Base-by-base conservation (phyloP, 73 alveolate genomes). In the Blepharisma stoltei region DNA sequence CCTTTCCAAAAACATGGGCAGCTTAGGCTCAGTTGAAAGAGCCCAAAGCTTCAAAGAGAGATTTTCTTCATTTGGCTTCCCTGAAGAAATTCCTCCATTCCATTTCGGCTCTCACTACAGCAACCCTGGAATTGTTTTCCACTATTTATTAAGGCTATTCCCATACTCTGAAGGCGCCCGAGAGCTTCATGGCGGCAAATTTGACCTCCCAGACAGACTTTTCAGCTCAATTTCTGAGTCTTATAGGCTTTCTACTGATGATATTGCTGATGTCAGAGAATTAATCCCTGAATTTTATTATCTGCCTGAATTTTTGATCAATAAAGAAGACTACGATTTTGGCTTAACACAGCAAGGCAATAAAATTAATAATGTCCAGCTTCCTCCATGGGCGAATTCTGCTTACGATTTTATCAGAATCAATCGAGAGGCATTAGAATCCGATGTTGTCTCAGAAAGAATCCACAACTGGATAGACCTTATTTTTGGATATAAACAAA, bases 71-170 rank as follows among this genome's bases (percentile, higher is more conserved):
- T 50, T 78, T 20, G 84, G 73, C 32, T 54, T 49, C 25, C 75
- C 48, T 44, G 70, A 71, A 8, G 77, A 86, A 23, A 85, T 50
- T 20, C 92, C 86, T n/a, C 81, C 86, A 43, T 96, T 88, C 84
- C 98, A 94, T 83, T 94, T 89, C 76, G 99, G 99, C 5, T 86
- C 98, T 14, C 98, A 96, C 78, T 96, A 94, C 81, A 86, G 97
- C 6, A 91, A 93, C 83, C 98, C 98, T 20, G 97, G 96, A 32
- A 94, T 93, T 48, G 97, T 95, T 8, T 83, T 94, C 32, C 87
- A 92, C 83, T 96, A 83, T 79, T 79, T 96, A 68, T 83, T 89
- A 41, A 86, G 99, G 76, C 76, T 96, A 43, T 88, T 85, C 70
- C 99, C 99, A 44, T 96, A 81, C 76, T 81, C 94, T 47, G 95